phyloP scores from a whole-genome alignment of 768 basidiomycete species.

The Lactarius quietus region DNA sequence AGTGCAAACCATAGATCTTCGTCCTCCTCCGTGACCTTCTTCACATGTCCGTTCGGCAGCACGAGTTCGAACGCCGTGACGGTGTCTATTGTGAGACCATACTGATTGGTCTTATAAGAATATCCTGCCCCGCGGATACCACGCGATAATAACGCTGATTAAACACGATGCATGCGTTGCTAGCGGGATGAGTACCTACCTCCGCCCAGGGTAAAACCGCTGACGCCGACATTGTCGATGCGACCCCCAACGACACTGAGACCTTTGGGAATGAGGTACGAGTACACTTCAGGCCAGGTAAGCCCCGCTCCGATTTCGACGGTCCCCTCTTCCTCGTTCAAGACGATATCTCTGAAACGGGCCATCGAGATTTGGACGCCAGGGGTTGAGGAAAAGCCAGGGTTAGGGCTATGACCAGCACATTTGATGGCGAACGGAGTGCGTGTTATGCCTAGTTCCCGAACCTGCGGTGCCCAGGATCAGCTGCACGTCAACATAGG shows the following conservation, averaged over 20 bases:
- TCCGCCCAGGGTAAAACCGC: not conserved
- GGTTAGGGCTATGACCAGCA: not conserved
- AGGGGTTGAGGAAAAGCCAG: slow-evolving; percentile 3
- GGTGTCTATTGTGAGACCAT: slow-evolving; percentile 24
- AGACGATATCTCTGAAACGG: not conserved
- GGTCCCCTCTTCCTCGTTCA: not conserved
- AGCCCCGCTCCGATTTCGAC: not conserved
- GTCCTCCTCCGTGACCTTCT: not conserved
- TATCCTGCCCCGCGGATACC: not conserved
- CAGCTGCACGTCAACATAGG: not conserved
- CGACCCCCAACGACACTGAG: not conserved
- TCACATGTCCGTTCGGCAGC: slow-evolving; percentile 21
- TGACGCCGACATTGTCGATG: not conserved
- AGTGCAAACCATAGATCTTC: too few species aligned
- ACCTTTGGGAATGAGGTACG: not conserved
- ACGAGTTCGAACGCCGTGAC: slow-evolving; percentile 25
- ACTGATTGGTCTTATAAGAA: slow-evolving; percentile 24
- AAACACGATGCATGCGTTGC: not conserved
- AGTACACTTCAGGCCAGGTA: not conserved
- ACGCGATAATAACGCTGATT: not conserved
- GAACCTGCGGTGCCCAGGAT: not conserved
- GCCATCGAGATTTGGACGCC: slow-evolving; percentile 4
- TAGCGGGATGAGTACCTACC: not conserved
- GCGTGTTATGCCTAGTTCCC: not conserved
- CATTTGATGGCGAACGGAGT: slow-evolving; percentile 1